Evolutionary conservation across 106 monocot genomes (phyloP), one percentile per base, ranked within the genome.

Genomic region (Agapanthus africanus): DNA sequence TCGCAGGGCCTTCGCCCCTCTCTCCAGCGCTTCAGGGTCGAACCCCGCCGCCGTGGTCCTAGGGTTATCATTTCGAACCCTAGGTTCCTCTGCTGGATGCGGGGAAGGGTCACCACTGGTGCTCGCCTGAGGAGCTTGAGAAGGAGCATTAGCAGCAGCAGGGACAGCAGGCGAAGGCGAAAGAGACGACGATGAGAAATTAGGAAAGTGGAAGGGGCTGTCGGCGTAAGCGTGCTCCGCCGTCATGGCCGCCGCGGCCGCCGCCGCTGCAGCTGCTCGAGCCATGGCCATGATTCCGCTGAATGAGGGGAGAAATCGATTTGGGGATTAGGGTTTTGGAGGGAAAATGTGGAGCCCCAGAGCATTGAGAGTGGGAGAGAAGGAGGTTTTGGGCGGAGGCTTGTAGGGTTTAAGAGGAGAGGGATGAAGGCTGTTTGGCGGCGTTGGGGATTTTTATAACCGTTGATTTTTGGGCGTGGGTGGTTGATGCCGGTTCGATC

Each of bases 1-100:
- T 38, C 66, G 38, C 52, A 97, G 64, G n/a, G 84, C 86, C 67
- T 72, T 75, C 16, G 84, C 91, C 1, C 91, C 95, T 64, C 91
- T 81, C 74, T 89, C 89, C 56, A 97, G 82, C 32, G 95, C 80
- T 61, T 87, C 95, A 14, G 95, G 95, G 50, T 97, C 91, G 52
- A 97, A 97, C 39, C 95, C 95, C 3, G 95, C 67, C 4, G 95
- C 88, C 0, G 88, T 84, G 19, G 91, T 91, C 59, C 91, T 77
- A 0, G 95, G 91, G 35, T 92, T 84, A 61, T 91, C 82, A 38
- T 87, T 89, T 37, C 86, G 57, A 15, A 70, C 79, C 74, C 65
- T 78, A 40, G 69, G 7, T 69, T 85, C 68, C 41, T 76, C 34
- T 11, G 9, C 47, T 9, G 50, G n/a, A 39, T 34, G 34, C 26